Base-by-base conservation (phyloP, 164 flowering plant species). In the Piper longum region DNA sequence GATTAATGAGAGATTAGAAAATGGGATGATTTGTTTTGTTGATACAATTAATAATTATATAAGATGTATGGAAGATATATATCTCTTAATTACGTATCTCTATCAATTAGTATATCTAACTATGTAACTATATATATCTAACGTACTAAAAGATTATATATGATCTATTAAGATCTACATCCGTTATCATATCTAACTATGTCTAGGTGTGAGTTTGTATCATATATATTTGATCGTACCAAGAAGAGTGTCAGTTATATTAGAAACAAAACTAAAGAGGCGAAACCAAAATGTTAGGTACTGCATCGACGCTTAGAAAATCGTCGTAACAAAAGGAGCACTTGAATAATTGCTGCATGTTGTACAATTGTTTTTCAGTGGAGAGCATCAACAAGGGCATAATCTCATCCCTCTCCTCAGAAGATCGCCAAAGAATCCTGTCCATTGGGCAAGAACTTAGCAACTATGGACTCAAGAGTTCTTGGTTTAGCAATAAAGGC, bases 241-340 rank as follows among this genome's bases (percentile, higher is more conserved):
- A 70, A 73, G 83, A 78, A 77, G 80, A 73, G 85, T 81, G 7
- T 81, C 95, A 56, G 78, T 87, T 60, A 72, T 87, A 39, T 59
- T 83, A 69, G 86, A 85, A 73, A 72, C 67, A 61, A 74, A 77
- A 52, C 39, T 64, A 1, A 62, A 62, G 3, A 67, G 48, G 61
- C 56, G 48, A 57, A 62, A 54, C 59, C 69, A 65, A 16, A 13
- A 5, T 4, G 17, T 7, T 56, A 19, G 26, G 9, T 2, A 8
- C 14, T 41, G 36, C 59, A n/a, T 19, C 5, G 66, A 41, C 18
- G 41, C 57, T 16, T 36, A 67, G 1, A 74, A 75, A 62, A 42
- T 70, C 57, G 65, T 85, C 69, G 55, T 85, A 63, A 85, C 89
- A 14, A 87, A 87, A 77, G 93, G 93, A 55, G 93, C 93, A 51